phyloP scores from a whole-genome alignment of 257 asterid genomes.

The Solanum pennellii region DNA sequence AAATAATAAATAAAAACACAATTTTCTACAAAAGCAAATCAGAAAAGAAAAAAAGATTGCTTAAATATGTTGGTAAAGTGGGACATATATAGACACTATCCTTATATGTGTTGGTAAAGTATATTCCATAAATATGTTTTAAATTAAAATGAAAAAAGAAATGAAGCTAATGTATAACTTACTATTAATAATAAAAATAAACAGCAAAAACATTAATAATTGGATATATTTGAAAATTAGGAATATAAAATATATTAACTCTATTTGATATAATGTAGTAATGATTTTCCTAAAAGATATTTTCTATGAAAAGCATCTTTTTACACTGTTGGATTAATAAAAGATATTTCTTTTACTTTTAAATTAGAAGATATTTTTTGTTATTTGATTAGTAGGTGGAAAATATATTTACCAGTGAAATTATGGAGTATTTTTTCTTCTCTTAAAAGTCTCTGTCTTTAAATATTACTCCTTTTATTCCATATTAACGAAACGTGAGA shows the following conservation, averaged over 20 bases:
- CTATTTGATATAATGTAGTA: neutral
- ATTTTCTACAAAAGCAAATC: neutral
- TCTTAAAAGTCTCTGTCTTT: no score
- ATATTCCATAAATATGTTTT: neutral
- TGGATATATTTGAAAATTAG: neutral
- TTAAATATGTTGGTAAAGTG: neutral
- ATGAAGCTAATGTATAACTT: neutral
- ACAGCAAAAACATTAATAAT: neutral
- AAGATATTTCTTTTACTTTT: neutral
- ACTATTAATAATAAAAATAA: neutral
- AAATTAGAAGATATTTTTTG: neutral
- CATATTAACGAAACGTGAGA: no score
- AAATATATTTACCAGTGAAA: neutral
- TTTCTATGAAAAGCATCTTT: neutral
- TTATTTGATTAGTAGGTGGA: neutral
- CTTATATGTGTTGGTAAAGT: constrained; percentile 5
- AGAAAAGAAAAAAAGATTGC: neutral
- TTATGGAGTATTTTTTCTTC: neutral
- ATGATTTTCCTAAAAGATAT: neutral
- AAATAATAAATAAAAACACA: constrained; percentile 11
- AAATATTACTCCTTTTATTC: no score
- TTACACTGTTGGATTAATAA: neutral
- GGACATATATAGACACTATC: constrained; percentile 1
- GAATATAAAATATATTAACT: neutral
- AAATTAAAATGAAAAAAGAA: neutral